Evolutionary conservation across 2,329 filamentous ascomycete species (phyloP), one percentile per base, ranked within the genome.

Genomic region (Chrysoporthe deuterocubensis): DNA sequence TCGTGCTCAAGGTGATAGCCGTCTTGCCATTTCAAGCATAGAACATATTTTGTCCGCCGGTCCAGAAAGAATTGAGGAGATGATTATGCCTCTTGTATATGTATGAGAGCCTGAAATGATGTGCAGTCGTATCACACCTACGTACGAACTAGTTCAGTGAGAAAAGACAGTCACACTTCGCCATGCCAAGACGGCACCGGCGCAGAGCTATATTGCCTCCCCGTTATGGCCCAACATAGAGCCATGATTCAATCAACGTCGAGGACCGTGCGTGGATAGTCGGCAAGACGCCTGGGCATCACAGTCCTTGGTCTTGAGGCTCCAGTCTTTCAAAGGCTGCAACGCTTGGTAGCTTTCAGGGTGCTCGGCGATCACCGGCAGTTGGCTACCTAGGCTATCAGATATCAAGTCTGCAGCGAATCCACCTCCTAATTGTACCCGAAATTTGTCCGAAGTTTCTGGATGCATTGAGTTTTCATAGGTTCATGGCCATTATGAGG

Each of bases 11-110:
- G 11, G 56, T 61, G 66, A 48, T 54, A 26, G 58, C 52, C 66
- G 65, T 68, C 11, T 56, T 54, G 57, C 62, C 62, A 68, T 58
- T 46, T 52, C 18, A 44, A 32, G 37, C n/a, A n/a, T 13, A 57
- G 34, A 57, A 14, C 5, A 40, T 37, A 5, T 40, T n/a, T 37
- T 34, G 32, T 37, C 34, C 40, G 34, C 9, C n/a, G 32, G 50
- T 32, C 6, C 13, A 40, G 32, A 13, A 40, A 26, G 16, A 40
- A 40, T 34, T 37, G 16, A 40, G 6, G 3, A 8, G 54, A 14
- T 2, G 6, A 21, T 13, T 11, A 13, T 37, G 16, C 7, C 32
- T 57, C 54, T 8, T 16, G 16, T 16, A 40, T 37, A 5, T 56
- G 32, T 4, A 32, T 13, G 26, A 54, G 50, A 26, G 16, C 11